phyloP scores from a whole-genome alignment of 2,329 filamentous ascomycete species.

The Coleophoma eucalyptorum region DNA sequence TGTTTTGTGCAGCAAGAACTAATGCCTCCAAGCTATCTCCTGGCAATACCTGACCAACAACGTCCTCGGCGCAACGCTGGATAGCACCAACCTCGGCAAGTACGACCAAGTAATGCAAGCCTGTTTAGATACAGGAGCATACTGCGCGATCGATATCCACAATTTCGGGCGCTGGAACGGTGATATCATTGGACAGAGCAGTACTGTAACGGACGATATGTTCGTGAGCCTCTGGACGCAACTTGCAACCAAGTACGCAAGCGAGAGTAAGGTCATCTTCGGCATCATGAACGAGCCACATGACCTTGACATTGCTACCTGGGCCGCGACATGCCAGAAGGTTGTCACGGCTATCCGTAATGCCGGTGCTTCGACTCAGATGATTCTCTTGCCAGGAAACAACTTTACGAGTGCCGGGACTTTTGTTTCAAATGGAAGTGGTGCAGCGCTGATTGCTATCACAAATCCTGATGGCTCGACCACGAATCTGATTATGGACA shows the following conservation, averaged over 20 bases:
- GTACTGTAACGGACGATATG: constrained; percentile 51
- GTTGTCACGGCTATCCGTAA: constrained; percentile 61
- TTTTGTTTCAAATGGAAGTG: constrained; percentile 45
- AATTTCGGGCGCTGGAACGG: constrained; percentile 59
- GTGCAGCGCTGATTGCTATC: constrained; percentile 45
- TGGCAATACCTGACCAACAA: constrained; percentile 58
- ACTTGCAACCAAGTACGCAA: constrained; percentile 54
- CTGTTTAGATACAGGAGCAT: constrained; percentile 50
- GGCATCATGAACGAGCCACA: constrained; percentile 62
- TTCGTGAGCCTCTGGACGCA: constrained; percentile 57
- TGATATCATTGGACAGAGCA: constrained; percentile 54
- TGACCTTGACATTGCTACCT: constrained; percentile 38
- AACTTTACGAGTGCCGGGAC: constrained; percentile 50
- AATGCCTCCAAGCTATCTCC: constrained; percentile 32
- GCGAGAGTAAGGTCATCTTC: constrained; percentile 49
- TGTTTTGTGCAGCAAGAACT: constrained; percentile 57
- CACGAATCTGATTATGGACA: constrained; percentile 49
- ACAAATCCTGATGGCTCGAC: constrained; percentile 55
- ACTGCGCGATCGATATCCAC: constrained; percentile 57
- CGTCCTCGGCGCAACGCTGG: constrained; percentile 42
- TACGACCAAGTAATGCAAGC: constrained; percentile 54
- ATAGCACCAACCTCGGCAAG: constrained; percentile 41
- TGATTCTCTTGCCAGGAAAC: constrained; percentile 61
- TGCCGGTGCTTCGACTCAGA: constrained; percentile 55
- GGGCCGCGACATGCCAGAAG: constrained; percentile 57